phyloP scores from a whole-genome alignment of 2,329 filamentous ascomycete species.

The Neofusicoccum sp. region DNA sequence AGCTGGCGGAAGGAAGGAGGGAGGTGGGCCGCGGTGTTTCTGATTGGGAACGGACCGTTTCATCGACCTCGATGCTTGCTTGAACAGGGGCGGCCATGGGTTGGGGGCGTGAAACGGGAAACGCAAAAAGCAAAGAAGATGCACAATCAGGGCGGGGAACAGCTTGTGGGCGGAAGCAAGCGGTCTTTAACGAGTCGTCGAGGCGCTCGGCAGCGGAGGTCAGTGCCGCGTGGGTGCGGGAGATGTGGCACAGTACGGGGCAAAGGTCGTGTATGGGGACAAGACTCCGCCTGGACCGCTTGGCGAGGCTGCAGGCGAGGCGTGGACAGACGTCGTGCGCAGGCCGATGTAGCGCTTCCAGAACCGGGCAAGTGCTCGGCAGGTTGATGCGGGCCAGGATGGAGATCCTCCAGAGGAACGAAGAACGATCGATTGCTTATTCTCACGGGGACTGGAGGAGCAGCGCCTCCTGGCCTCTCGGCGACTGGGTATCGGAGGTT shows the following conservation, averaged over 20 bases:
- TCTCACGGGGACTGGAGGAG: too few species aligned
- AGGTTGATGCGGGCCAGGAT: too few species aligned
- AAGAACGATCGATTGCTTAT: too few species aligned
- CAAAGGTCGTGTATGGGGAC: neutral
- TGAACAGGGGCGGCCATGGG: neutral
- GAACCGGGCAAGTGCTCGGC: too few species aligned
- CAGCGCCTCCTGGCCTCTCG: too few species aligned
- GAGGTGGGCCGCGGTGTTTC: neutral
- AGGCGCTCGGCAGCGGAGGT: neutral
- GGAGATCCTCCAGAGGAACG: too few species aligned
- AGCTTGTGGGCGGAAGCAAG: neutral
- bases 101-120: neutral
- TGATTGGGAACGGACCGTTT: neutral
- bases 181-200: neutral
- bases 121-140: neutral
- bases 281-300: neutral
- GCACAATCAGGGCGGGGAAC: neutral
- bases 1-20: neutral
- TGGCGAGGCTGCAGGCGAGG: neutral
- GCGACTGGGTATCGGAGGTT: too few species aligned
- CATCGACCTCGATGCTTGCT: constrained; percentile 2
- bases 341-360: neutral
- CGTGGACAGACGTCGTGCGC: neutral
- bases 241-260: neutral
- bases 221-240: neutral